Evolutionary conservation across 192 early-diverging fungal species (phyloP).

Genomic region (Anaeromyces robustus): DNA sequence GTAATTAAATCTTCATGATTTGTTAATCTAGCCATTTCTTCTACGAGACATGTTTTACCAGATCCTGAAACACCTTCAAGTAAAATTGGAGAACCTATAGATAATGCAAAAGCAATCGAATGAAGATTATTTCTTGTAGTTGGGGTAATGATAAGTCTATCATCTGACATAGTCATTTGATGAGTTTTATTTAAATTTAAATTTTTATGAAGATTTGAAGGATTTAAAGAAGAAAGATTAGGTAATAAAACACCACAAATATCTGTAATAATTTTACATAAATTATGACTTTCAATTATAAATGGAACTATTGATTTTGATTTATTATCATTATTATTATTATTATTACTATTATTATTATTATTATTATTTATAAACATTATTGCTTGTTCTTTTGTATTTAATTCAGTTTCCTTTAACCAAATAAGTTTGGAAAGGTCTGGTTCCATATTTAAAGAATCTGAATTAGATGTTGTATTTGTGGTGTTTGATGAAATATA

Average conservation of each 20-base stretch:
- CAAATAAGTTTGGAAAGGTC: neutral
- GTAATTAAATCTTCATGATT: slow-evolving; percentile 70
- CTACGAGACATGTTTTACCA: slow-evolving; percentile 82
- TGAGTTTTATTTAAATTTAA: neutral
- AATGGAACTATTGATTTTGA: neutral
- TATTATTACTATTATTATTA: too few species aligned
- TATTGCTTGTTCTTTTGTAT: neutral
- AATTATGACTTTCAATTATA: neutral
- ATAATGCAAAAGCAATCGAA: slow-evolving; percentile 67
- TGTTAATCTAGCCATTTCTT: slow-evolving; percentile 65
- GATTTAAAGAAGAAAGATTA: neutral
- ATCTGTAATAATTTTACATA: neutral
- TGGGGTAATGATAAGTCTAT: slow-evolving; percentile 53
- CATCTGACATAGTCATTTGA: neutral
- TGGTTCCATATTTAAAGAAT: neutral
- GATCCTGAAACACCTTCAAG: slow-evolving; percentile 68
- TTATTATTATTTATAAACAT: neutral
- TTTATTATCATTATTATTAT: too few species aligned
- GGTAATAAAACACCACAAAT: neutral
- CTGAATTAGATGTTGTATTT: neutral
- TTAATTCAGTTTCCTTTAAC: neutral
- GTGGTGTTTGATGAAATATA: neutral
- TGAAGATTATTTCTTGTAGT: slow-evolving; percentile 64
- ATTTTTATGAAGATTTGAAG: neutral
- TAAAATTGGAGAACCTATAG: slow-evolving; percentile 71